Evolutionary conservation across 2,329 filamentous ascomycete genomes (phyloP).

Genomic region (Aspergillus versicolor): DNA sequence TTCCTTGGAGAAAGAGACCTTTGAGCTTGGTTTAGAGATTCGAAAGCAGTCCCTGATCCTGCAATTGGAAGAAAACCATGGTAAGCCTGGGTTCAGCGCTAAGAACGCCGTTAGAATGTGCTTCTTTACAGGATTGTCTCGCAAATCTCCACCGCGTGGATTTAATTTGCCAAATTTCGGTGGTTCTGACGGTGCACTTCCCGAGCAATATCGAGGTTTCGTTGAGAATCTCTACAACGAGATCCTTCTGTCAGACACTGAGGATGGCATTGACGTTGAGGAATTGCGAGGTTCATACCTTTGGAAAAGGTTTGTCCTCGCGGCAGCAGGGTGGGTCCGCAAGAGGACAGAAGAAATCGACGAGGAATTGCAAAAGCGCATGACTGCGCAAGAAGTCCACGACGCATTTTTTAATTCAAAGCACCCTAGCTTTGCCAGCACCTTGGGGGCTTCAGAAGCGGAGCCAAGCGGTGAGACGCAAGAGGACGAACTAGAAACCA

Average conservation of each 20-base stretch:
- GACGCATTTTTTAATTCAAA: slow-evolving; percentile 24
- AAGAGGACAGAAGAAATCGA: slow-evolving; percentile 47
- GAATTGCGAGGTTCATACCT: slow-evolving; percentile 47
- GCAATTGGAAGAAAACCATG: slow-evolving; percentile 35
- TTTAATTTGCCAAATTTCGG: slow-evolving; percentile 35
- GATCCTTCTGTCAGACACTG: slow-evolving; percentile 38
- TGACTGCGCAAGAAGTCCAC: slow-evolving; percentile 39
- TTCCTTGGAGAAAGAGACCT: slow-evolving; percentile 41
- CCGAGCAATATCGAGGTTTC: slow-evolving; percentile 31
- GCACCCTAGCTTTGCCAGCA: slow-evolving; percentile 23
- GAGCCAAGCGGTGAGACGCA: background rate
- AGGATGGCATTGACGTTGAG: slow-evolving; percentile 41
- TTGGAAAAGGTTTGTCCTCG: slow-evolving; percentile 50
- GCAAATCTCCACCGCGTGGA: slow-evolving; percentile 25
- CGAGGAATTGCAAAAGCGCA: slow-evolving; percentile 40
- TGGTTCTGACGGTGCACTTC: slow-evolving; percentile 38
- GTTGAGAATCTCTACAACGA: slow-evolving; percentile 40
- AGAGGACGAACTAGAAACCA: background rate
- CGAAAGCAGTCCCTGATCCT: slow-evolving; percentile 56
- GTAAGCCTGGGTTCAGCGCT: slow-evolving; percentile 38
- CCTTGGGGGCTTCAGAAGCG: background rate
- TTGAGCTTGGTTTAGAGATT: slow-evolving; percentile 53
- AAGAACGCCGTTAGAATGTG: slow-evolving; percentile 38
- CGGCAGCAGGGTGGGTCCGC: slow-evolving; percentile 49
- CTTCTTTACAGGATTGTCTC: slow-evolving; percentile 38